Base-by-base conservation (phyloP, 306 rosid species). In the Cicer cuneatum region DNA sequence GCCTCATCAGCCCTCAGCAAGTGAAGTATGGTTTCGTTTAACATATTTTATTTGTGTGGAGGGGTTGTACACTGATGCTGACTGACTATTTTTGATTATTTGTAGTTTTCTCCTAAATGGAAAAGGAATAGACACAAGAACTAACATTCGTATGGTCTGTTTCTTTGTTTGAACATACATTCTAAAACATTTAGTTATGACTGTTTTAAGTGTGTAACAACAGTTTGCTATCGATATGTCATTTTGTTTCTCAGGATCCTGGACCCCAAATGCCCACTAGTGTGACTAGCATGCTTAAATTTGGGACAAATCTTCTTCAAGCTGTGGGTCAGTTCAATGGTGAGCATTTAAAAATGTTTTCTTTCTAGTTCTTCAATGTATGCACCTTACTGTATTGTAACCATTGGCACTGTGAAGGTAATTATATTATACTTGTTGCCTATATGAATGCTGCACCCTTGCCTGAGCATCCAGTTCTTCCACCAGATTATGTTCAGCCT, bases 41-140 rank as follows among this genome's bases (percentile, higher is more conserved):
- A 58, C 19, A 29, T 42, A 29, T 53, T 62, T 41, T 66, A 64
- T 47, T 35, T 42, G n/a, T 42, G 71, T 13, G 18, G 52, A 68
- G 24, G 62, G 74, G 15, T 73, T 66, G 54, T 66, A 12, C 15
- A 8, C 77, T 69, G 73, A 48, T 69, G 67, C 83, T 87, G 84
- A 77, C 83, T 18, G 12, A 45, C 53, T 68, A 76, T 13, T 78
- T 10, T 68, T 81, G 65, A 62, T 19, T 62, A 8, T 73, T 66
- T 86, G 77, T 81, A 95, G 99, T 83, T 85, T 95, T 86, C 89
- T 95, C 80, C 76, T 95, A 65, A 95, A 95, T 80, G 99, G 99
- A 75, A 95, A 72, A 85, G 95, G 87, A 57, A 83, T 92, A 24
- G 82, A 80, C 15, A 71, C 71, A 66, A 86, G 99, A 83, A 89